Conservation (phyloP, 164 flowering plant genomes). For the Berberis thunbergii region DNA sequence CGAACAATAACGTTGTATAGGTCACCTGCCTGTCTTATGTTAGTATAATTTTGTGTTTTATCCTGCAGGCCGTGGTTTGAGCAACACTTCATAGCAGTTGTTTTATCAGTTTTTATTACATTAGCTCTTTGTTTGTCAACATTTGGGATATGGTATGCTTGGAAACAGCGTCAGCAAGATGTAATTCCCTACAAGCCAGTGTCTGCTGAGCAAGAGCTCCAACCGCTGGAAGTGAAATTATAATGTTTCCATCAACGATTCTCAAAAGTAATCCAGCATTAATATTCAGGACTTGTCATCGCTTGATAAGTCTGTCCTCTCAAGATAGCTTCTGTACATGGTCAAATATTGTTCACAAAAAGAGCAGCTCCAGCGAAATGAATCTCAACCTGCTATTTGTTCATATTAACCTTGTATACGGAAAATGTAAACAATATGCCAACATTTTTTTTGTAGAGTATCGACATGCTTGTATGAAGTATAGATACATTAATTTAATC, state of each 20-base stretch:
- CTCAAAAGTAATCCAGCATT: background rate
- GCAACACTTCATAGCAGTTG: conserved; percentile 19
- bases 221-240: conserved; percentile 25
- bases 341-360: background rate
- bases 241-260: background rate
- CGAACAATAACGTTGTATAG: background rate
- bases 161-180: conserved; percentile 39
- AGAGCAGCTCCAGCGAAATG: background rate
- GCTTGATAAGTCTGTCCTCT: background rate
- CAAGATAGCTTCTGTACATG: background rate
- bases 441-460: background rate
- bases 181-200: conserved; percentile 45
- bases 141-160: conserved; percentile 34
- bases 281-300: background rate
- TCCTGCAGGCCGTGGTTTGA: conserved; percentile 53
- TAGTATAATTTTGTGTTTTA: background rate
- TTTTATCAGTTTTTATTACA: conserved; percentile 13
- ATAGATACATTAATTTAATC: too few relatives aligned
- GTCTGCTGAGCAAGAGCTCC: conserved; percentile 63
- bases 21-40: background rate
- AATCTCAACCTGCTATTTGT: background rate
- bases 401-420: conserved; percentile 6
- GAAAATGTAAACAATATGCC: background rate
- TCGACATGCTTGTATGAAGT: background rate
- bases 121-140: conserved; percentile 27